Percentiles rank a stretch among this genome's conserved stretches.
Evolutionary conservation across 2,329 filamentous ascomycete genomes (phyloP).

Genomic region (Neonectria ditissima): DNA sequence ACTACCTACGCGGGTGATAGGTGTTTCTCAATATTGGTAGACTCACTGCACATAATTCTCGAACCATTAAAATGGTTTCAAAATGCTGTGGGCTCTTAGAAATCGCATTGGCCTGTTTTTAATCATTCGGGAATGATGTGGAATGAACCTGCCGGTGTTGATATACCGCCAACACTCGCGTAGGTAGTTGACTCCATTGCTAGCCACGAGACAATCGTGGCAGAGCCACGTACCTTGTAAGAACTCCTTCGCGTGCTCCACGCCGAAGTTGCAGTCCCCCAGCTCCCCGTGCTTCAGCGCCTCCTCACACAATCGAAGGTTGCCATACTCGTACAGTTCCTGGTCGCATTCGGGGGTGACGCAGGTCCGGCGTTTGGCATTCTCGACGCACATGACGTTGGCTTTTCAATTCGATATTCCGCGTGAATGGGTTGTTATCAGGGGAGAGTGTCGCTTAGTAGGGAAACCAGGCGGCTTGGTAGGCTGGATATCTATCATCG

Average conservation of each 20-base stretch:
- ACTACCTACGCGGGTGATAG: too few species aligned
- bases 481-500: neutral
- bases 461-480: neutral
- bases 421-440: too few species aligned
- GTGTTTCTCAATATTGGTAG: too few species aligned
- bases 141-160: too few species aligned
- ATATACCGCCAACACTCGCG: too few species aligned
- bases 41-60: too few species aligned
- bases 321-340: neutral
- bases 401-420: neutral
- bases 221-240: neutral
- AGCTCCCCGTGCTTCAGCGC: neutral
- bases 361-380: neutral
- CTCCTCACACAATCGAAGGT: neutral
- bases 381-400: neutral
- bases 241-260: neutral
- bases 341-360: neutral
- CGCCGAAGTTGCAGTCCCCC: neutral
- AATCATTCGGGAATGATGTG: too few species aligned
- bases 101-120: too few species aligned
- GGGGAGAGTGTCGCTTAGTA: neutral
- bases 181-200: too few species aligned
- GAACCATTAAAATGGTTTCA: too few species aligned
- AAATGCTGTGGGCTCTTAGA: too few species aligned
- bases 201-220: neutral